phyloP scores from a whole-genome alignment of 1,284 basidiomycete species.

The Melampsora occidentalis region DNA sequence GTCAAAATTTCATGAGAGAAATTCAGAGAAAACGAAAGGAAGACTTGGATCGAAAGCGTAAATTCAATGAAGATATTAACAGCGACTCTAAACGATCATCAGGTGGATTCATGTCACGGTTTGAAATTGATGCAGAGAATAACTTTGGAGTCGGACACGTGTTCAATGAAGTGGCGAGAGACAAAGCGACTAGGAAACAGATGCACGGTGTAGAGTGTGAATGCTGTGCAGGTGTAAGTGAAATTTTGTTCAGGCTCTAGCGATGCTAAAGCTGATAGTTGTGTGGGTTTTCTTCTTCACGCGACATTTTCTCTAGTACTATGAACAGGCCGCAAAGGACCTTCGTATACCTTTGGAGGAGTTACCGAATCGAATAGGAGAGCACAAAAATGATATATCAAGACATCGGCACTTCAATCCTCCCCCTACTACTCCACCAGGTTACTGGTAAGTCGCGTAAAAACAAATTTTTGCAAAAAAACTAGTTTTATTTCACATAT shows the following conservation, averaged over 20 bases:
- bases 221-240: constrained; percentile 71
- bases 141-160: constrained; percentile 68
- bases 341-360: constrained; percentile 26
- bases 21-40: constrained; percentile 43
- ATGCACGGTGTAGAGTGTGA: constrained; percentile 79
- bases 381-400: constrained; percentile 72
- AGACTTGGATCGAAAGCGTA: constrained; percentile 21
- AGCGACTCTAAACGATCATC: neutral
- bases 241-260: neutral
- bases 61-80: neutral
- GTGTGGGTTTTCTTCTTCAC: constrained; percentile 15
- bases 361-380: constrained; percentile 43
- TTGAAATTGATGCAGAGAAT: constrained; percentile 63
- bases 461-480: neutral
- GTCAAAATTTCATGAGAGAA: constrained; percentile 44
- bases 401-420: constrained; percentile 62
- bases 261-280: neutral
- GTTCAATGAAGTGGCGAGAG: constrained; percentile 73
- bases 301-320: constrained; percentile 40
- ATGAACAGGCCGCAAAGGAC: constrained; percentile 46
- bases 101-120: constrained; percentile 10
- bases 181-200: constrained; percentile 63
- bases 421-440: constrained; percentile 32
- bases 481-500: neutral
- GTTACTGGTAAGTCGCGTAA: constrained; percentile 18